Percentiles rank a stretch among this genome's conserved stretches.
Evolutionary conservation across 1,139 yeast genomes (phyloP).

Genomic region (Pichia sp.): DNA sequence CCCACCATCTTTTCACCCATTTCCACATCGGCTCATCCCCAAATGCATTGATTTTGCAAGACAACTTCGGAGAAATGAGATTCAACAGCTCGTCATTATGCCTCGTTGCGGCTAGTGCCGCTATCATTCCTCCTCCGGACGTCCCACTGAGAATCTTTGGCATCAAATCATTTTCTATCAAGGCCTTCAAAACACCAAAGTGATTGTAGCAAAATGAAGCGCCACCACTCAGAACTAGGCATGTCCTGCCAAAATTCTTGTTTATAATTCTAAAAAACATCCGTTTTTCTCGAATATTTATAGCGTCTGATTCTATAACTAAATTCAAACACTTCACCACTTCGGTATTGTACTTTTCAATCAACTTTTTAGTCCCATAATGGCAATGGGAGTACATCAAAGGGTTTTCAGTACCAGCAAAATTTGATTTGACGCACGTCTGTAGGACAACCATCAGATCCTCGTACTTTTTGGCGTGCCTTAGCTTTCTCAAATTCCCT

Average conservation of each 20-base stretch:
- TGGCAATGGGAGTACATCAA: conserved; percentile 69
- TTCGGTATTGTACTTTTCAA: conserved; percentile 52
- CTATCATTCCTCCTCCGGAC: conserved; percentile 79
- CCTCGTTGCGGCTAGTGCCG: conserved; percentile 67
- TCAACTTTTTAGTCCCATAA: conserved; percentile 65
- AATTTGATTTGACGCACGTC: conserved; percentile 66
- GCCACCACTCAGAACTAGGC: conserved; percentile 74
- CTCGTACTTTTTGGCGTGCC: conserved; percentile 35
- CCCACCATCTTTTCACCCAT: conserved; percentile 63
- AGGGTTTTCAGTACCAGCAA: conserved; percentile 76
- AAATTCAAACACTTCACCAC: conserved; percentile 46
- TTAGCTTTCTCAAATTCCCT: conserved; percentile 38
- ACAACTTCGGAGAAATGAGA: conserved; percentile 58
- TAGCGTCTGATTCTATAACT: conserved; percentile 38
- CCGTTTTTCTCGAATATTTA: conserved; percentile 42
- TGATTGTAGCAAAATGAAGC: conserved; percentile 77
- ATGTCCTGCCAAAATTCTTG: conserved; percentile 68
- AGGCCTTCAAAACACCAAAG: conserved; percentile 70
- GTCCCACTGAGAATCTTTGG: conserved; percentile 76
- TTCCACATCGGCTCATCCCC: conserved; percentile 54
- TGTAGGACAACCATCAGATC: conserved; percentile 56
- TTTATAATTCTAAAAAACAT: conserved; percentile 55
- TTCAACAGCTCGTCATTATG: conserved; percentile 61
- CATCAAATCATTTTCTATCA: conserved; percentile 59
- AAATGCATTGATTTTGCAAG: conserved; percentile 66